A percentile compares a stretch with the other conserved stretches of the same genome.
These are phyloP conservation scores for Lachnellula occidentalis DNA, from an alignment of 2,329 filamentous ascomycete genomes.

Conservation along the genomic window DNA sequence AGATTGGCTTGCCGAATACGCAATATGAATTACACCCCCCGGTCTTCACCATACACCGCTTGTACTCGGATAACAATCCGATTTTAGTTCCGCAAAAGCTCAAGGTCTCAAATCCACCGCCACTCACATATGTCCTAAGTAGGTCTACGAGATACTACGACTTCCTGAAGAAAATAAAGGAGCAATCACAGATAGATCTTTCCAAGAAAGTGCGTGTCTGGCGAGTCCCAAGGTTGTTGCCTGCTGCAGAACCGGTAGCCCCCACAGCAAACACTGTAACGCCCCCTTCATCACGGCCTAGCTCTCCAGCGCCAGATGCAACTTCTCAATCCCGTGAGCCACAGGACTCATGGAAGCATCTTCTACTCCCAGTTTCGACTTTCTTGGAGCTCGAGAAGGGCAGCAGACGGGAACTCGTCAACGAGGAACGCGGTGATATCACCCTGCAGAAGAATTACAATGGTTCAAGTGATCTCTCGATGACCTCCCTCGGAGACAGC, in stretches of 20 bases:
- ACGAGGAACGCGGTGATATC: constrained; percentile 53
- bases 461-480: constrained; percentile 59
- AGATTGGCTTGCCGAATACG: constrained; percentile 55
- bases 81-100: constrained; percentile 52
- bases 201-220: constrained; percentile 67
- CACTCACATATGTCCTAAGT: constrained; percentile 65
- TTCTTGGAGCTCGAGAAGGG: constrained; percentile 59
- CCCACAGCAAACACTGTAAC: constrained; percentile 39
- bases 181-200: constrained; percentile 58
- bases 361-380: constrained; percentile 45
- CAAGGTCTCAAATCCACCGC: constrained; percentile 54
- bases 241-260: constrained; percentile 28
- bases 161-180: constrained; percentile 74
- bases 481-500: constrained; percentile 64
- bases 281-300: constrained; percentile 29
- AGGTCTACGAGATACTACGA: constrained; percentile 62
- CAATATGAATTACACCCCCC: constrained; percentile 81
- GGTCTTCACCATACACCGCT: constrained; percentile 76
- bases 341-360: constrained; percentile 36
- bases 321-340: constrained; percentile 14
- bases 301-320: constrained; percentile 18
- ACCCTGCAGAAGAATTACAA: constrained; percentile 74
- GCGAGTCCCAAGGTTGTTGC: constrained; percentile 26
- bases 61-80: constrained; percentile 58
- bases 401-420: constrained; percentile 58